phyloP scores from a whole-genome alignment of 345 rosid genomes.

The Turnera subulata region DNA sequence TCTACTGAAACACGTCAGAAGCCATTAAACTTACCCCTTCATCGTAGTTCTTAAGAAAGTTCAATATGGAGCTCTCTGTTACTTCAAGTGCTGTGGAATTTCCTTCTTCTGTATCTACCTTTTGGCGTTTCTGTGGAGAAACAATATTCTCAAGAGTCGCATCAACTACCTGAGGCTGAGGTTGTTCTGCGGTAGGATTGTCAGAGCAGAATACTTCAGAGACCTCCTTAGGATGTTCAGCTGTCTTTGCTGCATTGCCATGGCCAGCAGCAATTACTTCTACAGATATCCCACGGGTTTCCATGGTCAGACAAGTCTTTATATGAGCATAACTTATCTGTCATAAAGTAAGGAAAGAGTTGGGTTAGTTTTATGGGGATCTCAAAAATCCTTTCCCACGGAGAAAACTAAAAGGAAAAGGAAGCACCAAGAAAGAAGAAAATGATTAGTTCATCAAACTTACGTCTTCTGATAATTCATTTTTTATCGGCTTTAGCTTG shows the following conservation, averaged over 20 bases:
- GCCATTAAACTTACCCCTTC: slow-evolving; percentile 35
- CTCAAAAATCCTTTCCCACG: neutral
- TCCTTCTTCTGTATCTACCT: slow-evolving; percentile 18
- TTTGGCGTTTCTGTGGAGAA: slow-evolving; percentile 31
- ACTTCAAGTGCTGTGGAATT: slow-evolving; percentile 15
- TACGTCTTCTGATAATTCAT: slow-evolving; percentile 42
- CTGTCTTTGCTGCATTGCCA: neutral
- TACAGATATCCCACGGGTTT: slow-evolving; percentile 20
- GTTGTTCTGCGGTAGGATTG: neutral
- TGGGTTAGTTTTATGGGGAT: neutral
- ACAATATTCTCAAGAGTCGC: neutral
- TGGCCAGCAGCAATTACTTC: slow-evolving; percentile 14
- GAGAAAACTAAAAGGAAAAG: neutral
- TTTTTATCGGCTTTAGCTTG: slow-evolving; percentile 42
- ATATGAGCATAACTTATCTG: slow-evolving; percentile 44
- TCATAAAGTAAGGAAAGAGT: too few species aligned
- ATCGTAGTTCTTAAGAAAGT: slow-evolving; percentile 27
- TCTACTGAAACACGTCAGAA: neutral
- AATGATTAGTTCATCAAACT: slow-evolving; percentile 10
- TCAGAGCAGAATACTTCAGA: slow-evolving; percentile 6
- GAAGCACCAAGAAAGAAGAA: neutral
- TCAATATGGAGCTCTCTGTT: slow-evolving; percentile 24
- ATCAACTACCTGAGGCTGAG: slow-evolving; percentile 9
- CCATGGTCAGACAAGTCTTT: slow-evolving; percentile 33
- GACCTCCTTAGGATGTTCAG: slow-evolving; percentile 5